Conservation (phyloP, 225 moss, liverwort and hornwort genomes). For the Pseudoscleropodium purum region DNA sequence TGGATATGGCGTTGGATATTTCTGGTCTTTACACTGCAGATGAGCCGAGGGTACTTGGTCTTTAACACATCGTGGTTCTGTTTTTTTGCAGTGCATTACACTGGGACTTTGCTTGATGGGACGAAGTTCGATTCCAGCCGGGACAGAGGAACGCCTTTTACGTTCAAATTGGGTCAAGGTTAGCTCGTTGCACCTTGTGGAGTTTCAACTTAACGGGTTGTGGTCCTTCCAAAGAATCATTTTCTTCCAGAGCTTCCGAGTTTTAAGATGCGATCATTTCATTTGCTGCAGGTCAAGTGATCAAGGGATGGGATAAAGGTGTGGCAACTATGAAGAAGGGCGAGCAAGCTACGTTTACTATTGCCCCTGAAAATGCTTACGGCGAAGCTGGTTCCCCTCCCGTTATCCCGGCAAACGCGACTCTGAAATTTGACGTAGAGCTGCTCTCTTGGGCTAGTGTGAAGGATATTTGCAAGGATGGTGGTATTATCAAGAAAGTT, state of each 20-base stretch:
- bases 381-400: slow-evolving; percentile 79
- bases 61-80: not conserved
- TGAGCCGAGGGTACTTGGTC: not conserved
- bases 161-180: slow-evolving; percentile 66
- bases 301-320: slow-evolving; percentile 98
- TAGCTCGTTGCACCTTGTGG: not conserved
- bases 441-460: slow-evolving; percentile 91
- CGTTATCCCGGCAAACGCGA: slow-evolving; percentile 71
- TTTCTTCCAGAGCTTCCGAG: not conserved
- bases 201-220: not conserved
- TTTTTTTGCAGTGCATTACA: slow-evolving; percentile 76
- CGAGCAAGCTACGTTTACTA: slow-evolving; percentile 77
- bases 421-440: slow-evolving; percentile 91
- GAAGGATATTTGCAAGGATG: slow-evolving; percentile 96
- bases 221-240: not conserved
- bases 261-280: not conserved
- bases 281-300: slow-evolving; percentile 59
- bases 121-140: slow-evolving; percentile 95
- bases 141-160: slow-evolving; percentile 66
- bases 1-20: not conserved
- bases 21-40: not conserved
- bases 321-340: slow-evolving; percentile 97
- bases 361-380: slow-evolving; percentile 81
- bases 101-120: slow-evolving; percentile 88
- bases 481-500: slow-evolving; percentile 82